phyloP scores from a whole-genome alignment of 495 filamentous ascomycete species.

The Cercophora samala region DNA sequence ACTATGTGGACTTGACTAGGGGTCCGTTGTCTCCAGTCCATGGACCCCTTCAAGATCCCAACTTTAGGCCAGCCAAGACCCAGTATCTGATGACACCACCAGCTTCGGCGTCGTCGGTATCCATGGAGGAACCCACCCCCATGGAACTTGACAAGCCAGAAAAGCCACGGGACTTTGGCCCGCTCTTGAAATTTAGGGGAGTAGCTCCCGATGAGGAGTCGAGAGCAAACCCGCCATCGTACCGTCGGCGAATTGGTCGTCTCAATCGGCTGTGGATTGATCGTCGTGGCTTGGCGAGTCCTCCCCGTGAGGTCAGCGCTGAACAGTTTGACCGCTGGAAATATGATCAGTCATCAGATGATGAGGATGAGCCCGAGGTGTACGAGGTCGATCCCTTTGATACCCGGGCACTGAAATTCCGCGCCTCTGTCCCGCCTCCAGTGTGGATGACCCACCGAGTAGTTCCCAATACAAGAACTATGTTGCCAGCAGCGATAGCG shows the following conservation, averaged over 20 bases:
- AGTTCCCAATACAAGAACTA: slow-evolving; percentile 5
- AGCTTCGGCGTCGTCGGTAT: slow-evolving; percentile 68
- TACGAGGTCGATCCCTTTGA: slow-evolving; percentile 71
- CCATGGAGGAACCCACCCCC: slow-evolving; percentile 44
- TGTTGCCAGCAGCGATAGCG: neutral
- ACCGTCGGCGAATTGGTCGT: slow-evolving; percentile 72
- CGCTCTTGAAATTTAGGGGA: slow-evolving; percentile 36
- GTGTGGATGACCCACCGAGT: slow-evolving; percentile 31
- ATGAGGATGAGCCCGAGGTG: slow-evolving; percentile 57
- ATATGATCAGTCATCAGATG: slow-evolving; percentile 71
- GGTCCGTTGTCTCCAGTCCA: slow-evolving; percentile 73
- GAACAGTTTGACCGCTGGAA: slow-evolving; percentile 70
- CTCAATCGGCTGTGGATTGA: slow-evolving; percentile 79
- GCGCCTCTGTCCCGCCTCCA: slow-evolving; percentile 61
- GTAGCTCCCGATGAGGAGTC: slow-evolving; percentile 33
- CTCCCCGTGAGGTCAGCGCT: slow-evolving; percentile 51
- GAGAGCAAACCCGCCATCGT: slow-evolving; percentile 62
- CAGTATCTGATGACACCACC: slow-evolving; percentile 85
- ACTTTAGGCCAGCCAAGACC: slow-evolving; percentile 69
- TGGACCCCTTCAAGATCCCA: slow-evolving; percentile 56
- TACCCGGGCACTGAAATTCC: slow-evolving; percentile 66
- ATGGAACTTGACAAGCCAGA: slow-evolving; percentile 40
- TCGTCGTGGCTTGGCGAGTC: slow-evolving; percentile 58
- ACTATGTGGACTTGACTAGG: slow-evolving; percentile 77
- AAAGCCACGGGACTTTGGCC: slow-evolving; percentile 28